Percentiles rank a stretch among this genome's conserved stretches.
Evolutionary conservation across 768 basidiomycete species (phyloP).

Genomic region (Termitomyces sp.): DNA sequence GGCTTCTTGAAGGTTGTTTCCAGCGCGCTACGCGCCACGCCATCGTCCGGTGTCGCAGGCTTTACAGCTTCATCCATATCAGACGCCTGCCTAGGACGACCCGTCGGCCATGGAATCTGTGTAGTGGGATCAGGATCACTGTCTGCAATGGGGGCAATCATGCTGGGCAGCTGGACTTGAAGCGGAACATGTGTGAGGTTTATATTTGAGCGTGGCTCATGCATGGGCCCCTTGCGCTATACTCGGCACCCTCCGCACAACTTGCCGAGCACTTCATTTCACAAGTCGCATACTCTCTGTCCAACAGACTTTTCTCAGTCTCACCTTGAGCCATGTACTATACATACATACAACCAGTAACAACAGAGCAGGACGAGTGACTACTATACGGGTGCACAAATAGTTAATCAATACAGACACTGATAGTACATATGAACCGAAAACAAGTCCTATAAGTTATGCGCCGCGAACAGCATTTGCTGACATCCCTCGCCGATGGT

Average conservation of each 20-base stretch:
- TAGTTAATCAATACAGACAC: slow-evolving; percentile 16
- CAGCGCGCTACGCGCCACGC: slow-evolving; percentile 6
- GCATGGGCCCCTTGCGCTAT: slow-evolving; percentile 6
- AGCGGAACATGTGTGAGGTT: slow-evolving; percentile 16
- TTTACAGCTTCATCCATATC: slow-evolving; percentile 4
- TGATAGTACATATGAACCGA: slow-evolving; percentile 18
- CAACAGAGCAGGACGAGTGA: slow-evolving; percentile 13
- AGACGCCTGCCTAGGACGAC: slow-evolving; percentile 23
- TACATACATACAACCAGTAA: slow-evolving; percentile 17
- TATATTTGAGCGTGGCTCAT: slow-evolving; percentile 11
- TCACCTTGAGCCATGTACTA: slow-evolving; percentile 6
- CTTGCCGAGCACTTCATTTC: slow-evolving; percentile 4
- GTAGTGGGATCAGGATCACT: slow-evolving; percentile 69
- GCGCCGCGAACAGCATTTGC: slow-evolving; percentile 46
- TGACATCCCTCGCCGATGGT: slow-evolving; percentile 52
- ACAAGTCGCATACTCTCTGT: background rate
- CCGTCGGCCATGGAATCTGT: slow-evolving; percentile 74
- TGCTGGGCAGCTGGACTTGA: slow-evolving; percentile 25
- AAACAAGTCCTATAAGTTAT: slow-evolving; percentile 27
- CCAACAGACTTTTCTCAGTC: slow-evolving; percentile 5
- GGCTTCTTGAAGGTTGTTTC: slow-evolving; percentile 17
- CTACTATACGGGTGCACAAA: slow-evolving; percentile 5
- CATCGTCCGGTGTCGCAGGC: slow-evolving; percentile 7
- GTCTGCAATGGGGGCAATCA: slow-evolving; percentile 64
- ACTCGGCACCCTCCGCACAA: slow-evolving; percentile 22